phyloP scores from a whole-genome alignment of 164 flowering plant genomes.

The Dillenia suffruticosa region DNA sequence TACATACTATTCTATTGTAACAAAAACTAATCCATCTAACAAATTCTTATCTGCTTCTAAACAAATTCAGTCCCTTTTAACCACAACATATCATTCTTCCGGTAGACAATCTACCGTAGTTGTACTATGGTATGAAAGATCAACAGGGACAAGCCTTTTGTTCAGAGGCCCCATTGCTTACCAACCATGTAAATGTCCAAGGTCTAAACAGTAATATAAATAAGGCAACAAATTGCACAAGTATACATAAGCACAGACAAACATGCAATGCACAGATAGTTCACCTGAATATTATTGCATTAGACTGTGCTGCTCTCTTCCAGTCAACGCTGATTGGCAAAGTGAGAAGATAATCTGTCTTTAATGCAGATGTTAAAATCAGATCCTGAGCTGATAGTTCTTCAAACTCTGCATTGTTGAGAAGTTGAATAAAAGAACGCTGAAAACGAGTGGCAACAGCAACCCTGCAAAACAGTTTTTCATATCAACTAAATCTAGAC shows the following conservation, averaged over 20 bases:
- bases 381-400: constrained; percentile 86
- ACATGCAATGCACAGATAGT: too few relatives aligned
- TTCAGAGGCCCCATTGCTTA: too few relatives aligned
- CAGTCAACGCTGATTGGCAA: constrained; percentile 92
- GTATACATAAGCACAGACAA: neutral
- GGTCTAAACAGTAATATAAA: too few relatives aligned
- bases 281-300: constrained; percentile 90
- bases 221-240: neutral
- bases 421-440: constrained; percentile 77
- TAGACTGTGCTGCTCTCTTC: constrained; percentile 85
- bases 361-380: constrained; percentile 76
- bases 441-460: constrained; percentile 81
- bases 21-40: too few relatives aligned
- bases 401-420: constrained; percentile 81
- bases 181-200: too few relatives aligned
- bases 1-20: too few relatives aligned
- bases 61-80: too few relatives aligned
- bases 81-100: too few relatives aligned
- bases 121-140: too few relatives aligned
- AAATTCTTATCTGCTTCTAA: too few relatives aligned
- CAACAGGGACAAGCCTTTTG: too few relatives aligned
- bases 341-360: constrained; percentile 91
- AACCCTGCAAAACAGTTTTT: constrained; percentile 34
- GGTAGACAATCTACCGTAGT: too few relatives aligned
- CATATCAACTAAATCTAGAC: constrained; percentile 5